Conservation (phyloP, 768 basidiomycete genomes). For the Boletus subparvulus region DNA sequence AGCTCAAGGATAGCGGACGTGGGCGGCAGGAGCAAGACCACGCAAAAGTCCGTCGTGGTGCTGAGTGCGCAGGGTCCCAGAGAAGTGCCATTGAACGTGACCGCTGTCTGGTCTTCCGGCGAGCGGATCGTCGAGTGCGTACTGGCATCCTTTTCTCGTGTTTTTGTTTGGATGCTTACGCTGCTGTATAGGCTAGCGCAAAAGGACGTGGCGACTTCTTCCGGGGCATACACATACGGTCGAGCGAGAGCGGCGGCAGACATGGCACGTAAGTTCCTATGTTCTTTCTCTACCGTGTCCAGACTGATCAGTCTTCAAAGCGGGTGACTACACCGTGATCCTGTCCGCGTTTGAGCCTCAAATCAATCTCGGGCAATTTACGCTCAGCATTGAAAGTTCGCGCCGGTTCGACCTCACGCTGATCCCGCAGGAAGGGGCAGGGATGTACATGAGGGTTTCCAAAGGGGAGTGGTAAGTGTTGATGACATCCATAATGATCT, state of each 20-base stretch:
- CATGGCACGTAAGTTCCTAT: conserved; percentile 48
- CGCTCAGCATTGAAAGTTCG: conserved; percentile 62
- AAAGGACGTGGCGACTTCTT: conserved; percentile 69
- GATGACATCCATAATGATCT: not conserved
- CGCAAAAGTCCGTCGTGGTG: conserved; percentile 40
- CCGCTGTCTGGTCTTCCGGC: conserved; percentile 73
- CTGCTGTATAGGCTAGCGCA: conserved; percentile 46
- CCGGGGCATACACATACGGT: conserved; percentile 82
- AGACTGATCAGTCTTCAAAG: conserved; percentile 14
- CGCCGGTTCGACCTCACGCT: conserved; percentile 57
- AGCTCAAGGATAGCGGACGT: conserved; percentile 9
- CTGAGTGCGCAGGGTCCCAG: conserved; percentile 56
- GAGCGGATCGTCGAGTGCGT: conserved; percentile 74
- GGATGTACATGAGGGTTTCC: conserved; percentile 74
- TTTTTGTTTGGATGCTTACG: not conserved
- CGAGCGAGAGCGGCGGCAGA: conserved; percentile 54
- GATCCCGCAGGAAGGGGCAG: conserved; percentile 86
- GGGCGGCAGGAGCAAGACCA: not conserved
- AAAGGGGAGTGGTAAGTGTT: conserved; percentile 70
- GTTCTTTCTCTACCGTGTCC: not conserved
- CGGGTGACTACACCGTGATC: conserved; percentile 79
- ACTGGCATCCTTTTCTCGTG: not conserved
- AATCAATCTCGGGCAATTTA: conserved; percentile 62
- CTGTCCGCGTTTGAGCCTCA: conserved; percentile 80
- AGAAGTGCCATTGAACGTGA: conserved; percentile 72